A percentile compares a stretch with the other conserved stretches of the same genome.
Conservation (phyloP, 2,329 filamentous ascomycete species). For the Penicillium nordicum region DNA sequence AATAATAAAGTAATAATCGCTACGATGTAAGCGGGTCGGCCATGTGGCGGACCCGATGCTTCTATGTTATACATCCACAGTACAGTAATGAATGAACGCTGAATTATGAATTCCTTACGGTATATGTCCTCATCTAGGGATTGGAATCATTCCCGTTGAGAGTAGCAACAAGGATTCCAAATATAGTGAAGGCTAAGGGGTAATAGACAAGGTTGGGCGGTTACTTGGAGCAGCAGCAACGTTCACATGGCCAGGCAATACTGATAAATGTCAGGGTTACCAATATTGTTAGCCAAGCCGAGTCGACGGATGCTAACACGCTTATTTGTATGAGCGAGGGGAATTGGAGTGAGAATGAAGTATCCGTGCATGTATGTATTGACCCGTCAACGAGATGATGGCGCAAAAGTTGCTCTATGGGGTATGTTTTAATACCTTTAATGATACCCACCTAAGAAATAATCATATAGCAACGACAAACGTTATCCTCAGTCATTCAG, state of each 20-base stretch:
- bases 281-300: background rate
- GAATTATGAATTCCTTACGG: background rate
- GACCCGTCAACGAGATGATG: background rate
- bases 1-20: background rate
- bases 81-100: background rate
- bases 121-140: background rate
- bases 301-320: background rate
- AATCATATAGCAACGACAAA: background rate
- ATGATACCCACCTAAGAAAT: background rate
- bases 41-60: background rate
- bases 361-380: background rate
- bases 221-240: background rate
- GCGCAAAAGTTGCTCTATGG: background rate
- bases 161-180: background rate
- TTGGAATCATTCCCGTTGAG: background rate
- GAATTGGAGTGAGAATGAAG: slow-evolving; percentile 18
- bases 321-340: slow-evolving; percentile 20
- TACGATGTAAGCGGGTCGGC: background rate
- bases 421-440: too few species aligned
- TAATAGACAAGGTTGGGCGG: background rate
- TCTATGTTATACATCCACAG: background rate
- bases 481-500: background rate
- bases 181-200: background rate
- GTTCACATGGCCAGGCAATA: background rate
- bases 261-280: background rate